Conservation (phyloP, 306 rosid genomes). For the Vicia sativa region DNA sequence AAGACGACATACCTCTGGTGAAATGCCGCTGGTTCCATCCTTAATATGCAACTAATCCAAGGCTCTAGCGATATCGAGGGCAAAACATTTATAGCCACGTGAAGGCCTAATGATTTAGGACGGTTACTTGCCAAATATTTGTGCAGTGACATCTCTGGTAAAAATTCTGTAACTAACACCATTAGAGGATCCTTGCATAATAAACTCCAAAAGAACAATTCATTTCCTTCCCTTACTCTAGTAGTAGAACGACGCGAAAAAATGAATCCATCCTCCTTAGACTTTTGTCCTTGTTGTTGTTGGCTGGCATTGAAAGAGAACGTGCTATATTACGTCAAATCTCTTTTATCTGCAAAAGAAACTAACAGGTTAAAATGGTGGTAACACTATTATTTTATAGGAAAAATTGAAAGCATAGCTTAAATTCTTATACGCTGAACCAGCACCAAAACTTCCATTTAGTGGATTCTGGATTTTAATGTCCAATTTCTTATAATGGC, state of each 20-base stretch:
- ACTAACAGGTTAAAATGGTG: conserved; percentile 25
- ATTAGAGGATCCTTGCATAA: too few relatives aligned
- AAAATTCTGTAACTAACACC: too few relatives aligned
- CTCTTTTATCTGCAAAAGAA: conserved; percentile 57
- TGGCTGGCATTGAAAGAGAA: conserved; percentile 90
- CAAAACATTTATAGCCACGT: too few relatives aligned
- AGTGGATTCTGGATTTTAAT: conserved; percentile 36
- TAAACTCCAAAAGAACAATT: too few relatives aligned
- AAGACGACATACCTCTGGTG: too few relatives aligned
- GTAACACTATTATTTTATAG: background rate
- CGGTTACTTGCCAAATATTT: too few relatives aligned
- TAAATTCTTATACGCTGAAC: conserved; percentile 56
- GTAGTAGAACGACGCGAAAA: conserved; percentile 90
- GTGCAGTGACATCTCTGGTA: too few relatives aligned
- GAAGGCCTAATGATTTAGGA: too few relatives aligned
- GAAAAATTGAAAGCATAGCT: conserved; percentile 14
- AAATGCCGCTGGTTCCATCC: too few relatives aligned
- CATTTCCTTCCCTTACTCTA: conserved; percentile 66
- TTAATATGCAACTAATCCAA: too few relatives aligned
- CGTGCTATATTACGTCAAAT: conserved; percentile 65
- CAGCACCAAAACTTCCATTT: conserved; percentile 36
- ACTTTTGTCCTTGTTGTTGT: conserved; percentile 59
- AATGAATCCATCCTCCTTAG: conserved; percentile 88
- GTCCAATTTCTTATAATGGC: conserved; percentile 31
- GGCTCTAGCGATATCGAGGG: too few relatives aligned